A percentile compares a stretch with the other conserved stretches of the same genome.
These are phyloP conservation scores for Calendula officinalis DNA, from an alignment of 129 eudicot genomes.

Conservation along the genomic window DNA sequence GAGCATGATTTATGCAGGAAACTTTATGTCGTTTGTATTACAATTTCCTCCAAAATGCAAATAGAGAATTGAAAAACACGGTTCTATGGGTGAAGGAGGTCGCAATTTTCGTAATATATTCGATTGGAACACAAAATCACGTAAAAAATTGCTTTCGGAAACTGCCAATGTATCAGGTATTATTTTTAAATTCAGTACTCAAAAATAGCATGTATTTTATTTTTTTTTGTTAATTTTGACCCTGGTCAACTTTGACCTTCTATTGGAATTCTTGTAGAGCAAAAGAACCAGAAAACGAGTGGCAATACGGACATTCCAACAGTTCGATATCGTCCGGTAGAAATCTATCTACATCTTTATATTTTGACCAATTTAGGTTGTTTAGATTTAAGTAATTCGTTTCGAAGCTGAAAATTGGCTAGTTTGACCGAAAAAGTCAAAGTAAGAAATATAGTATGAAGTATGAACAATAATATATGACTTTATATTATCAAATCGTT, in stretches of 20 bases:
- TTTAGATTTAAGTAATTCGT: not conserved
- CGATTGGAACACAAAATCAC: slow-evolving; percentile 87
- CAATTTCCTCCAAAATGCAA: slow-evolving; percentile 13
- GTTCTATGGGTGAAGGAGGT: slow-evolving; percentile 58
- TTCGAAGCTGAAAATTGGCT: not conserved
- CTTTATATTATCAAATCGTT: not conserved
- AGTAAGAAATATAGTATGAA: not conserved
- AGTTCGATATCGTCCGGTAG: slow-evolving; percentile 57
- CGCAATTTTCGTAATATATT: slow-evolving; percentile 77
- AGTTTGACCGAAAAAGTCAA: slow-evolving; percentile 12
- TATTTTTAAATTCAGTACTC: slow-evolving; percentile 26
- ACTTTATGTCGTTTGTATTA: not conserved
- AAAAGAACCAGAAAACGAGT: slow-evolving; percentile 62
- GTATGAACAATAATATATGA: not conserved
- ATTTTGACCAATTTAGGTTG: slow-evolving; percentile 4
- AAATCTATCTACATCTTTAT: slow-evolving; percentile 4
- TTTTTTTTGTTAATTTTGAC: slow-evolving; percentile 15
- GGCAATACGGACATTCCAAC: slow-evolving; percentile 49
- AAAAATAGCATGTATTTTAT: slow-evolving; percentile 2
- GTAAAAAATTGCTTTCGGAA: slow-evolving; percentile 68
- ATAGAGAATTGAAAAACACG: slow-evolving; percentile 67
- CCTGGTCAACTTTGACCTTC: slow-evolving; percentile 3
- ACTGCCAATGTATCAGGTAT: slow-evolving; percentile 68
- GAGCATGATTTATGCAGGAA: slow-evolving; percentile 4
- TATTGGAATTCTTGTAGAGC: slow-evolving; percentile 43